These are phyloP conservation scores for Cyclanthera cordifolia DNA, from an alignment of 306 rosid genomes.

Conservation along the genomic window DNA sequence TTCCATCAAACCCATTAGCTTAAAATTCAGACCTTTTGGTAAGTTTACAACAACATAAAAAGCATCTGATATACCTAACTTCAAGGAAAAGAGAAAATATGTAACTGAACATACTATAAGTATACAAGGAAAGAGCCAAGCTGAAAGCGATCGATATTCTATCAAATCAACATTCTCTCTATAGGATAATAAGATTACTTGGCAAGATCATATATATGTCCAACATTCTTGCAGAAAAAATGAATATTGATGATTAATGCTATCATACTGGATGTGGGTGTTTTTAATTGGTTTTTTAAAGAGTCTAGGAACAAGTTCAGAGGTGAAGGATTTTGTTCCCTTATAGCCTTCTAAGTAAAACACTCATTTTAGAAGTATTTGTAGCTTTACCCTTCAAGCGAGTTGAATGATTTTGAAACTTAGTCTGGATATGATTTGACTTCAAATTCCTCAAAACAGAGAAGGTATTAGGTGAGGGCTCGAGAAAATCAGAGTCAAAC, in stretches of 20 bases:
- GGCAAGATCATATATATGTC: too few relatives aligned
- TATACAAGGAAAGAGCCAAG: slow-evolving; percentile 8
- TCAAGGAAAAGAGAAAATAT: slow-evolving; percentile 66
- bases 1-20: slow-evolving; percentile 99
- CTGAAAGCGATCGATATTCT: slow-evolving; percentile 21
- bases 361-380: background rate
- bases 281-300: background rate
- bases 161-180: slow-evolving; percentile 4
- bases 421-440: too few relatives aligned
- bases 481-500: too few relatives aligned
- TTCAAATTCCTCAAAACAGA: too few relatives aligned
- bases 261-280: background rate
- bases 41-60: slow-evolving; percentile 50
- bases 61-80: slow-evolving; percentile 89
- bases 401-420: background rate
- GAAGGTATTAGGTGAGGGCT: too few relatives aligned
- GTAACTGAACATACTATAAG: slow-evolving; percentile 36
- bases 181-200: too few relatives aligned
- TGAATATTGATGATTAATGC: background rate
- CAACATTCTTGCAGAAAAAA: background rate
- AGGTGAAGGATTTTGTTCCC: slow-evolving; percentile 6
- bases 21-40: slow-evolving; percentile 82
- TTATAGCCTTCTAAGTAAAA: background rate
- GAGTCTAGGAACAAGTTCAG: background rate
- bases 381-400: background rate